Base-by-base conservation (phyloP, 306 rosid species). In the Casuarina equisetifolia region DNA sequence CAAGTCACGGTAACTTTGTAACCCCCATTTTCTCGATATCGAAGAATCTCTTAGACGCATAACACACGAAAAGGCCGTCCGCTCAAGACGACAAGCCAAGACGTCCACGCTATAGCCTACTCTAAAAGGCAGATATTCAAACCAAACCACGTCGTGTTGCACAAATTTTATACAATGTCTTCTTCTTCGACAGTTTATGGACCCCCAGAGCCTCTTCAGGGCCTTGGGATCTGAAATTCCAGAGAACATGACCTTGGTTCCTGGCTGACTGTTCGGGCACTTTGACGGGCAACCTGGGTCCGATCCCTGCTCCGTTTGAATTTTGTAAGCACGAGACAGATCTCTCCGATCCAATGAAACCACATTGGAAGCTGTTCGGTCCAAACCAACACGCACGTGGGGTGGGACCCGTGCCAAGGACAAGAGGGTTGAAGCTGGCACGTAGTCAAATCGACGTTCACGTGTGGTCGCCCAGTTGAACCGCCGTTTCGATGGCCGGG, bases 401-500 rank as follows among this genome's bases (percentile, higher is more conserved):
- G 17, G 76, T 69, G 69, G 79, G 70, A 63, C 77, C 80, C 50
- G 10, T 40, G n/a, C 3, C 74, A 12, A 35, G 8, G 20, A 68
- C 6, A 19, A 4, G 1, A 53, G 32, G 3, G 2, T 17, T 58
- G 38, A 16, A 2, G 20, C 45, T 25, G 59, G 74, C 70, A 38
- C 57, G 0, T 17, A 9, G 35, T 43, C 69, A 5, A 69, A 58
- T 81, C 54, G 44, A 58, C 0, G 63, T 57, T 82, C 92, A 90
- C 92, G 90, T 89, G 90, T 77, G 57, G 66, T 76, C 59, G 68
- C 73, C 84, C 91, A 76, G 25, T 45, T 61, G 78, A 81, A 85
- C 82, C 76, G 86, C 92, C 90, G 80, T 84, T 85, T 87, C 52
- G 87, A 82, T 87, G 93, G 54, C 78, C 79, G 87, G 63, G 88